Evolutionary conservation across 257 asterid species (phyloP), one percentile per base, ranked within the genome.

Genomic region (Thymus mandschuricus): DNA sequence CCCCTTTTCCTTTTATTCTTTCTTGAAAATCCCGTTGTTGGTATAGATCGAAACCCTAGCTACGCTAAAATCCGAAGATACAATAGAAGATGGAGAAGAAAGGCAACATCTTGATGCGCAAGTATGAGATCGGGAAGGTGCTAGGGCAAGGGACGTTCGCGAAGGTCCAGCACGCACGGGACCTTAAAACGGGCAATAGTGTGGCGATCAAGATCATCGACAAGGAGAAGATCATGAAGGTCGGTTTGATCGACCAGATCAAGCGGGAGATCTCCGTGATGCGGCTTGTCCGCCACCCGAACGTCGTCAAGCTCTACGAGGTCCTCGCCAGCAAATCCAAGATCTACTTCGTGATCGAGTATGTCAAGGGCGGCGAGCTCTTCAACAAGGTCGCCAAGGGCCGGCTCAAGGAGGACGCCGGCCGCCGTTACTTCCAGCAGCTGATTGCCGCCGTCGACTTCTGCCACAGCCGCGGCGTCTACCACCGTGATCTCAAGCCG

Each of bases 81-180:
- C 6, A 2, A 4, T 9, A 43, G 59, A 64, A 61, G 64, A 85
- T 82, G 85, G 97, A 86, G 79, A 84, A 83, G 60, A 85, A 81
- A 66, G 95, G 92, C 31, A 74, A 73, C 21, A 81, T 91, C 29
- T 72, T 93, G 82, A 85, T 91, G 96, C 81, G 81, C 21, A 86
- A 71, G 59, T 94, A 91, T 50, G 97, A 94, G 79, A 57, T 94
- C 43, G 99, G 99, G 3, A 88, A 82, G 56, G 64, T 89, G 56
- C 78, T 94, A 6, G 98, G 98, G 6, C 92, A 91, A 44, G 98
- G 98, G 3, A 87, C 96, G 7, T 93, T 93, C 57, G 97, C 97
- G 11, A 93, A 91, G 79, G 97, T 93, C 0, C 81, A 91, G 30
- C 94, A 91, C 69, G 98, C 86, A 4, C 74, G 96, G 30, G 72